Base-by-base conservation (phyloP, 2,329 filamentous ascomycete species). In the Ophiocordyceps camponoti-floridani region DNA sequence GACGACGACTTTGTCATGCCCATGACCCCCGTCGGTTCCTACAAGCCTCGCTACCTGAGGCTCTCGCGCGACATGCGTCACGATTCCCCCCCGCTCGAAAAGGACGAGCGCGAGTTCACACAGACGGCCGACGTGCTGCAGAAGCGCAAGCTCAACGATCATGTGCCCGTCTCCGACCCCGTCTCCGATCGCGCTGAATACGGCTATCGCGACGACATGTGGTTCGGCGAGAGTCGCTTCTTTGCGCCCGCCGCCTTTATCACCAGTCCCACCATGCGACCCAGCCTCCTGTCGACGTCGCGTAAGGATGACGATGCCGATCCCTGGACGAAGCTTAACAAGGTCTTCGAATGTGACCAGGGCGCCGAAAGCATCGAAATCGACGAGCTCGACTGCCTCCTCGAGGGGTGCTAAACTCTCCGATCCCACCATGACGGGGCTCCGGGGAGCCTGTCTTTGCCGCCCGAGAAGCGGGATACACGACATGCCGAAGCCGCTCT, bases 31-130 rank as follows among this genome's bases (percentile, higher is more conserved):
- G 74, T 75, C 45, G 73, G 77, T 11, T 77, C 77, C 7, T 82
- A 82, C 54, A 73, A 79, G 8, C 63, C 67, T 40, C 63, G 62
- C 30, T 55, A 62, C 43, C 58, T 62, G 42, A 61, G 61, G 52
- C 61, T 57, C 48, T 56, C 56, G 47, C 56, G 61, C 54, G 57
- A 64, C 52, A 54, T 60, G 47, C 78, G 84, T 47, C 82, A 81
- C n/a, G 78, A 82, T 23, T 91, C 85, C 50, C 88, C 89, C 44
- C 86, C 87, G 14, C 70, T 96, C 35, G 89, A 96, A 65, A 86
- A 84, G 54, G 89, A 96, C 54, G 89, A 96, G 68, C 84, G 83
- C 57, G 91, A 96, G 62, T 98, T 98, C 58, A 95, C 89, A 7
- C 85, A 94, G 63, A 96, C 88, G 1, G 91, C 91, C 14, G 84